Conservation (phyloP, 2,329 filamentous ascomycete species). For the Dothiorella sarmentorum region DNA sequence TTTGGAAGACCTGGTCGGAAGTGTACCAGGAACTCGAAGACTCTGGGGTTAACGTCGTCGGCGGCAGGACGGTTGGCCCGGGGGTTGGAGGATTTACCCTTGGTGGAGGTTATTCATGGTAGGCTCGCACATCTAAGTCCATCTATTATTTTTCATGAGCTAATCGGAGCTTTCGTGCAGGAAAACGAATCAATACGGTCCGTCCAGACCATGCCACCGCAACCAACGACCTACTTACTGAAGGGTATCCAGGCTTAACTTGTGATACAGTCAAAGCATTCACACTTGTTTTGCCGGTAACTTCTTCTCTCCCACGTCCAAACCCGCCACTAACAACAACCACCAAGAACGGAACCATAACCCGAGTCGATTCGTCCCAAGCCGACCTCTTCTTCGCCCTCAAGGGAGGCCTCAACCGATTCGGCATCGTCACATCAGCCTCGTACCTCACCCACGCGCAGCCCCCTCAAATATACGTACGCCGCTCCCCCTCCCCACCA, state of each 20-base stretch:
- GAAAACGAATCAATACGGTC: conserved; percentile 1
- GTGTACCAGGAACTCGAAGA: background rate
- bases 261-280: conserved; percentile 1
- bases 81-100: conserved; percentile 1
- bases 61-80: background rate
- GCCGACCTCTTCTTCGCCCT: conserved; percentile 32
- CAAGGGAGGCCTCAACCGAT: conserved; percentile 37
- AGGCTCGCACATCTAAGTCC: background rate
- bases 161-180: background rate
- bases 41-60: conserved; percentile 2
- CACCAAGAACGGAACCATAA: background rate
- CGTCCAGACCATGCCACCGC: too few relatives aligned
- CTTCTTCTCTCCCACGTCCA: background rate
- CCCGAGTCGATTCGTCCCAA: conserved; percentile 19
- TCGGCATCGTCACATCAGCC: conserved; percentile 34
- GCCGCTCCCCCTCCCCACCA: background rate
- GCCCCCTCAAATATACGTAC: background rate
- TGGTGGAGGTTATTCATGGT: conserved; percentile 4
- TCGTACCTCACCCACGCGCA: background rate
- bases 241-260: background rate
- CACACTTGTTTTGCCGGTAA: conserved; percentile 1
- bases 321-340: background rate
- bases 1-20: background rate
- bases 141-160: background rate
- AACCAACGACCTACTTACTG: too few relatives aligned